These are phyloP conservation scores for Fusarium mangiferae DNA, from an alignment of 2,329 filamentous ascomycete genomes.

Conservation along the genomic window DNA sequence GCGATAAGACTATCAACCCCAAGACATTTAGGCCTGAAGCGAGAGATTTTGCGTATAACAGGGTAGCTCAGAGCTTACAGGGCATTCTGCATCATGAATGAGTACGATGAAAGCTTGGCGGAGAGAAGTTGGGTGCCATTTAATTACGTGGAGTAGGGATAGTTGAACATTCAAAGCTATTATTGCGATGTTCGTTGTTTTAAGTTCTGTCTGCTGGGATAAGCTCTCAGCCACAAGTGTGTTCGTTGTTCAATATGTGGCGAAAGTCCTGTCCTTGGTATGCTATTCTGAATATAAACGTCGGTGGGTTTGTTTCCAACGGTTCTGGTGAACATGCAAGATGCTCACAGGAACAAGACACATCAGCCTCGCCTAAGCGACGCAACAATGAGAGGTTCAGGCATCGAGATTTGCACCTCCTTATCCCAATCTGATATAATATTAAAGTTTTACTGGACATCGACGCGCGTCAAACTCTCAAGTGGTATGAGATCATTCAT, in stretches of 20 bases:
- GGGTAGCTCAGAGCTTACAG: neutral
- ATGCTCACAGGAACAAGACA: neutral
- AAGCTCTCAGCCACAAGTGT: too few species aligned
- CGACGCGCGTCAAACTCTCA: neutral
- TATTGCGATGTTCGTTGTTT: neutral
- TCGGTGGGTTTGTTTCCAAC: neutral
- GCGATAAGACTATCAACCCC: constrained; percentile 34
- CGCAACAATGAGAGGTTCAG: too few species aligned
- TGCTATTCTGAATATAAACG: accelerated
- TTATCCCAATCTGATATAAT: accelerated
- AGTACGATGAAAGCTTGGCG: neutral
- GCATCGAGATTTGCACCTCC: neutral
- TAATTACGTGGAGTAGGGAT: neutral
- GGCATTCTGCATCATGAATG: neutral
- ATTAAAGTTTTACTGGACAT: accelerated
- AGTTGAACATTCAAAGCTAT: neutral
- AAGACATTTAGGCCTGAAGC: neutral
- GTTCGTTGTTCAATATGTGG: neutral
- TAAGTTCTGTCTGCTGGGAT: too few species aligned
- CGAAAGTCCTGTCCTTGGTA: accelerated
- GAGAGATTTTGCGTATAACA: constrained; percentile 17
- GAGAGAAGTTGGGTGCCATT: neutral
- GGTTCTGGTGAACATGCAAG: neutral
- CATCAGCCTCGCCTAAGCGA: neutral
- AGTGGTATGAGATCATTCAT: too few species aligned